Evolutionary conservation across 192 early-diverging fungal genomes (phyloP).

Genomic region (Piromyces finnis): DNA sequence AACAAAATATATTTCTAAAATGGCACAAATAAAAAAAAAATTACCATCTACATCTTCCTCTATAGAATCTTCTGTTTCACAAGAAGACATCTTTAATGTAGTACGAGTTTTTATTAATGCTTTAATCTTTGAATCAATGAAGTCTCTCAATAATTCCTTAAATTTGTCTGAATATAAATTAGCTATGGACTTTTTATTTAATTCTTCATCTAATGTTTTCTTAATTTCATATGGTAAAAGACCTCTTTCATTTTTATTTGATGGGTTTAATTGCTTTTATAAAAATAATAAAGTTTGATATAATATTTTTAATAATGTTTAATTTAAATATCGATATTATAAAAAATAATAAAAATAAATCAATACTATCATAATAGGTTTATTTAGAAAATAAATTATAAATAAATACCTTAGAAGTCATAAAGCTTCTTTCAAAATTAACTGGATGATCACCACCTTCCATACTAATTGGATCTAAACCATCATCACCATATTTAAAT

Average conservation of each 20-base stretch:
- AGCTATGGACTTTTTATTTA: neutral
- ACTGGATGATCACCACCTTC: constrained; percentile 84
- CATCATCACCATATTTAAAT: constrained; percentile 91
- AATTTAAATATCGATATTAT: too few relatives aligned
- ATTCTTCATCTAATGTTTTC: neutral
- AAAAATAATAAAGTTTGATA: too few relatives aligned
- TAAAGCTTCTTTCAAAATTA: constrained; percentile 66
- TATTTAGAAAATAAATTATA: too few relatives aligned
- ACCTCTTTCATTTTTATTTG: neutral
- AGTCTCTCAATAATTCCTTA: neutral
- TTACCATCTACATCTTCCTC: neutral
- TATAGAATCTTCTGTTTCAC: neutral
- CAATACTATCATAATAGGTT: too few relatives aligned
- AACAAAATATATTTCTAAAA: too few relatives aligned
- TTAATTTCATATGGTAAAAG: neutral
- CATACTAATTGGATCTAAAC: constrained; percentile 80
- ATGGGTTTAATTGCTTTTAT: neutral
- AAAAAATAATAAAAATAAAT: too few relatives aligned
- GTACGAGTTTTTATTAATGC: constrained; percentile 6
- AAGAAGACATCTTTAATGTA: neutral
- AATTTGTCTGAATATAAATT: neutral
- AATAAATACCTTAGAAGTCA: constrained; percentile 18
- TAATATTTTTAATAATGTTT: too few relatives aligned
- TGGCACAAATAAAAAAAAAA: too few relatives aligned
- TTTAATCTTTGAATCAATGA: neutral